Conservation (phyloP, 2,329 filamentous ascomycete species). For the Colletotrichum incanum region DNA sequence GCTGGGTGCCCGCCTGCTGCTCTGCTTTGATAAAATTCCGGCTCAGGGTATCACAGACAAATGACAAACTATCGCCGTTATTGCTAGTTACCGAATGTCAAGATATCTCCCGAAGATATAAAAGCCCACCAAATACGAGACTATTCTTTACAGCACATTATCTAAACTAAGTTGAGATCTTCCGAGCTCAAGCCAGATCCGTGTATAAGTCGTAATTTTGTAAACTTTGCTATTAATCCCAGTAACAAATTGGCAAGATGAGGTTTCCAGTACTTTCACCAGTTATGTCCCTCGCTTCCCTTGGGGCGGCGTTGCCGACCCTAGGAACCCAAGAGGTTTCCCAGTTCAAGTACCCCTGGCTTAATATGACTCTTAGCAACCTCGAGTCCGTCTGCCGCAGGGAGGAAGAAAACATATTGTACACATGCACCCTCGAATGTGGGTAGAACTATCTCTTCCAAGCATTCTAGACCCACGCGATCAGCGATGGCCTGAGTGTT, state of each 20-base stretch:
- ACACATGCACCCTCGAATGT: constrained; percentile 39
- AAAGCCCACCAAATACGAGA: background rate
- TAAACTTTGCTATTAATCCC: background rate
- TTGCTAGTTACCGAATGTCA: too few relatives aligned
- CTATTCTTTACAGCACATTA: background rate
- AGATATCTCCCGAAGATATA: background rate
- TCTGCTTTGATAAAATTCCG: background rate
- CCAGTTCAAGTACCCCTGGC: constrained; percentile 39
- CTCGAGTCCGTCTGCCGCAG: constrained; percentile 30
- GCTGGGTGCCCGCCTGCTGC: constrained; percentile 28
- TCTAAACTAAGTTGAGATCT: background rate
- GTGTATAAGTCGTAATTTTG: background rate
- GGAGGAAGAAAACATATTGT: constrained; percentile 2
- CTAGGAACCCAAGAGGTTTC: constrained; percentile 8
- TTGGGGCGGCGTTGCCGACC: constrained; percentile 24
- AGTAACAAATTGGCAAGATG: constrained; percentile 14
- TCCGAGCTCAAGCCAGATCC: background rate
- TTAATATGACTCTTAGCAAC: constrained; percentile 40
- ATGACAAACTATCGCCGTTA: background rate
- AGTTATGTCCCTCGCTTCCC: constrained; percentile 8
- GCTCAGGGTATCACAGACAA: background rate
- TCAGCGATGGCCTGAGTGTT: background rate
- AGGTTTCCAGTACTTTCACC: background rate
- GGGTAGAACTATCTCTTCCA: background rate
- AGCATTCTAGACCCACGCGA: background rate